Conservation (phyloP, 2,329 filamentous ascomycete genomes). For the Alternaria metachromatica region DNA sequence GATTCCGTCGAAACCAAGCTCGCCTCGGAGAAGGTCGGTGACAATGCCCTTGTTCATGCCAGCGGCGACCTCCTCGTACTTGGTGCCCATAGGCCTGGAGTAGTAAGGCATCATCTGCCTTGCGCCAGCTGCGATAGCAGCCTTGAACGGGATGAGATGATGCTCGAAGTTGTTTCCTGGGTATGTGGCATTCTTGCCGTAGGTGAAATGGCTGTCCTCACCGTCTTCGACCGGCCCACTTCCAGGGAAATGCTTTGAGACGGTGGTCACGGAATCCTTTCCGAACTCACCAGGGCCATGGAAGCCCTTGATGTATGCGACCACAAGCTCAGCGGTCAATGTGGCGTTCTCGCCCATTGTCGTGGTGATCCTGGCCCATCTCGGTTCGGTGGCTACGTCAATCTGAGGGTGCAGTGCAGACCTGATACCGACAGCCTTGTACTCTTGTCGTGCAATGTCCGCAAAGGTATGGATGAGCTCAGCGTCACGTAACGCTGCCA, state of each 20-base stretch:
- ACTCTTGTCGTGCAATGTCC: conserved; percentile 59
- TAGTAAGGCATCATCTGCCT: conserved; percentile 63
- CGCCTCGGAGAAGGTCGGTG: conserved; percentile 56
- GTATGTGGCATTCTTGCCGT: conserved; percentile 60
- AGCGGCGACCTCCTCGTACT: conserved; percentile 58
- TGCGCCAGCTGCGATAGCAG: conserved; percentile 58
- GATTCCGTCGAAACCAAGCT: conserved; percentile 61
- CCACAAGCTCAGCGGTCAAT: conserved; percentile 46
- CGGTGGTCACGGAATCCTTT: conserved; percentile 53
- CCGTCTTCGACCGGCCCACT: conserved; percentile 58
- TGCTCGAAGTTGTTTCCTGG: conserved; percentile 60
- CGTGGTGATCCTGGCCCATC: conserved; percentile 57
- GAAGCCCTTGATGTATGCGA: conserved; percentile 58
- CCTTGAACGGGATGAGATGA: conserved; percentile 59
- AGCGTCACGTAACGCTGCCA: conserved; percentile 57
- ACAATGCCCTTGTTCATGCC: conserved; percentile 61
- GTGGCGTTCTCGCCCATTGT: conserved; percentile 60
- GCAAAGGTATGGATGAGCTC: conserved; percentile 56
- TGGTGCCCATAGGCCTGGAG: conserved; percentile 55
- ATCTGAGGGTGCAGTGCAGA: conserved; percentile 59
- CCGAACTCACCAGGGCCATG: conserved; percentile 55
- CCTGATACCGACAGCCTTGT: conserved; percentile 53
- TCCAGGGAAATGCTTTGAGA: conserved; percentile 63
- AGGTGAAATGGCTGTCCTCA: conserved; percentile 61
- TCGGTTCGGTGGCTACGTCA: conserved; percentile 59